A percentile compares a stretch with the other conserved stretches of the same genome.
Evolutionary conservation across 495 filamentous ascomycete genomes (phyloP).

Genomic region (Niebla homalea): DNA sequence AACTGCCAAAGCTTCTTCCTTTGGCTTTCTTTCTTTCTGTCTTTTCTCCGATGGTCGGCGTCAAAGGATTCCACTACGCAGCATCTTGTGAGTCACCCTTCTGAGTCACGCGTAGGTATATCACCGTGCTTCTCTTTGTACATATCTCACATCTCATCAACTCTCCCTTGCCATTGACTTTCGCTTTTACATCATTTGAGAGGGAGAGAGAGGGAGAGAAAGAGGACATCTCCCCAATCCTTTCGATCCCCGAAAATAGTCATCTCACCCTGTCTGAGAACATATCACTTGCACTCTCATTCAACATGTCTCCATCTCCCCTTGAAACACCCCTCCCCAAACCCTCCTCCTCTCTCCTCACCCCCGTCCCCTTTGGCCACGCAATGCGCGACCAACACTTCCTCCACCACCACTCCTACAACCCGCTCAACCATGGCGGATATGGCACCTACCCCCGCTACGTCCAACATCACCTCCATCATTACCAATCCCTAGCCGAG

Average conservation of each 20-base stretch:
- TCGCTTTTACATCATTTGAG: neutral
- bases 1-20: too few relatives aligned
- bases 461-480: slow-evolving; percentile 42
- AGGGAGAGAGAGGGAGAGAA: too few relatives aligned
- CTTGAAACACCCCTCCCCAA: neutral
- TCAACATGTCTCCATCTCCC: neutral
- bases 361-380: slow-evolving; percentile 33
- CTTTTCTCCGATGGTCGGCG: too few relatives aligned
- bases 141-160: too few relatives aligned
- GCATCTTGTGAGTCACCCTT: too few relatives aligned
- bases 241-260: neutral
- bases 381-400: slow-evolving; percentile 53
- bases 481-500: slow-evolving; percentile 50
- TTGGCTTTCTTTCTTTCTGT: too few relatives aligned
- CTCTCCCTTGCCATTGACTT: slow-evolving; percentile 1
- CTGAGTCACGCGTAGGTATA: too few relatives aligned
- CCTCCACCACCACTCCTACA: slow-evolving; percentile 50
- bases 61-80: too few relatives aligned
- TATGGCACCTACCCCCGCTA: slow-evolving; percentile 60
- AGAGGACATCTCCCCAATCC: neutral
- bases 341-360: neutral
- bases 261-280: neutral
- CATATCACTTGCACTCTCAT: neutral
- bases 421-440: slow-evolving; percentile 77
- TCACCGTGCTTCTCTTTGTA: too few relatives aligned